Conservation (phyloP, 139 green algal genomes). For the Raphidocelis subcapitata region DNA sequence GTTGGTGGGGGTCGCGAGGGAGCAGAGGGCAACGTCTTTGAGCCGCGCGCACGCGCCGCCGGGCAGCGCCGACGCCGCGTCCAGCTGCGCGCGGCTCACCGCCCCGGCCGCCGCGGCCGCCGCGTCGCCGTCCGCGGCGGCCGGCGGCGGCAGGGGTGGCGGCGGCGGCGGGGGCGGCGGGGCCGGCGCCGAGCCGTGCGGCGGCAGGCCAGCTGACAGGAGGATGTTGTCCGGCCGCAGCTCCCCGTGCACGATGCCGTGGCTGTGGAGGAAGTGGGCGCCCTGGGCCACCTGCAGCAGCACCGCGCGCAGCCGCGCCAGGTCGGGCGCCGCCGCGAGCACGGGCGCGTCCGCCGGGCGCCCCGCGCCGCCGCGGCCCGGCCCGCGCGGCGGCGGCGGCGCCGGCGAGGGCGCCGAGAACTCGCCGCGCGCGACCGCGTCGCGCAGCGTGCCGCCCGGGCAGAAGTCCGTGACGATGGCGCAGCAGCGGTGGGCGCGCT, state of each 20-base stretch:
- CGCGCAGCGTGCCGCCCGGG: slow-evolving; percentile 30
- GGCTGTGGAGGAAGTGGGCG: slow-evolving; percentile 33
- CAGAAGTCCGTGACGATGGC: slow-evolving; percentile 35
- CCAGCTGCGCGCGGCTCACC: not conserved
- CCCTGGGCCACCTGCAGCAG: slow-evolving; percentile 36
- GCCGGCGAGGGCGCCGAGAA: not conserved
- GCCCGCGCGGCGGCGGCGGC: not conserved
- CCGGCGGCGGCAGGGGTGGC: not conserved
- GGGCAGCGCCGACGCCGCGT: not conserved
- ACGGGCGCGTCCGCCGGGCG: not conserved
- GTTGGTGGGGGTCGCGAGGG: not conserved
- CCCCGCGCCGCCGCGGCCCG: not conserved
- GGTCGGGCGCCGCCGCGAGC: not conserved
- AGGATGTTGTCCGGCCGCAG: slow-evolving; percentile 45
- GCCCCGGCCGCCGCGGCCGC: not conserved
- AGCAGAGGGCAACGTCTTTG: slow-evolving; percentile 37
- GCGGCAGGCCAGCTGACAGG: slow-evolving; percentile 17
- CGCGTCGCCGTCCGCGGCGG: not conserved
- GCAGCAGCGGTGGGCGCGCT: slow-evolving; percentile 35
- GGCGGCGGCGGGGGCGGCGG: not conserved
- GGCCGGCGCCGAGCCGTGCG: not conserved
- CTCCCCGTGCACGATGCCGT: slow-evolving; percentile 44
- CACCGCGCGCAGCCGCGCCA: slow-evolving; percentile 33
- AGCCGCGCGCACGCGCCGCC: slow-evolving; percentile 19
- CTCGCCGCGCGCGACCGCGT: slow-evolving; percentile 26